Evolutionary conservation across 306 rosid species (phyloP).

Genomic region (Castanea mollissima): DNA sequence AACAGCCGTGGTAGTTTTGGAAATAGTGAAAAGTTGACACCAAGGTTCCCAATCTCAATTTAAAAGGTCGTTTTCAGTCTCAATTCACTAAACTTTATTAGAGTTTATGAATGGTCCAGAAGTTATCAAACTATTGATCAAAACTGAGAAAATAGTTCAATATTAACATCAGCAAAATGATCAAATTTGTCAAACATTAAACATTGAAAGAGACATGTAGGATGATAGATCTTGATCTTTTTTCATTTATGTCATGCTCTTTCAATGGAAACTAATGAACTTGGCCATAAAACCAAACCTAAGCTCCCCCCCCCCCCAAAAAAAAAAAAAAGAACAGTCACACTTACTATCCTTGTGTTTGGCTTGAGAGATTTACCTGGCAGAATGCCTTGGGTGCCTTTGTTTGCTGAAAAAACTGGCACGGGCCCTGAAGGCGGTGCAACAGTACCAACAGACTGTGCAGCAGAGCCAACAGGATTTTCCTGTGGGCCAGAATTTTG

Average conservation of each 20-base stretch:
- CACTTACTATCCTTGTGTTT: neutral
- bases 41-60: no score
- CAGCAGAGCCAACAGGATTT: constrained; percentile 31
- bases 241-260: neutral
- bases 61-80: no score
- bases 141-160: neutral
- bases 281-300: neutral
- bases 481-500: constrained; percentile 37
- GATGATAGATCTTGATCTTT: neutral
- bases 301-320: neutral
- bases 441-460: constrained; percentile 23
- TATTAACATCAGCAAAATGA: neutral
- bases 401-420: constrained; percentile 32
- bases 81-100: no score
- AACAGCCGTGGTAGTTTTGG: no score
- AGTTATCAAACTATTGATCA: neutral
- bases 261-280: neutral
- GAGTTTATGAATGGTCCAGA: neutral
- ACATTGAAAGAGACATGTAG: neutral
- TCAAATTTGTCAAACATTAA: neutral
- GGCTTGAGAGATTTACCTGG: constrained; percentile 58
- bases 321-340: neutral
- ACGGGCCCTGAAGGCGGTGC: constrained; percentile 28
- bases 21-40: no score
- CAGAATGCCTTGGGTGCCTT: constrained; percentile 34